Evolutionary conservation across 192 early-diverging fungal species (phyloP), one percentile per base, ranked within the genome.

Genomic region (Glomus cerebriforme): DNA sequence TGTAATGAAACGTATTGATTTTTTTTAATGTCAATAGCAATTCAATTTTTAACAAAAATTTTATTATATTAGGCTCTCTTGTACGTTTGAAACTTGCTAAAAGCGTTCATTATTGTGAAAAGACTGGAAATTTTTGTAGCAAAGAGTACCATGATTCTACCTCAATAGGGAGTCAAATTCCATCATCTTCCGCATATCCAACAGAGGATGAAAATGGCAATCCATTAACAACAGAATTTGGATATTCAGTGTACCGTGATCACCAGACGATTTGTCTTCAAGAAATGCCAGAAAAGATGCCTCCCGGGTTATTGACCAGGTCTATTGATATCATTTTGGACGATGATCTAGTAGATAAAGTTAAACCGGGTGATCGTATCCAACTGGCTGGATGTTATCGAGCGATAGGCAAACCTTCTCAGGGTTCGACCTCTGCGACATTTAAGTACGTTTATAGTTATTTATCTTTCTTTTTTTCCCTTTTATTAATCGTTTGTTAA

Each of bases 221-320:
- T 81, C 88, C 93, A 10, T 86, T 99, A 58, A 93, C 91, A 1
- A 98, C 97, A 1, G 96, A 98, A 82, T 99, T 92, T 83, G 98
- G 98, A 15, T 90, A 88, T 78, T 95, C 91, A 45, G 87, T 90
- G 13, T 99, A 97, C 84, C 85, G 93, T 39, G 96, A 98, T 84
- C 94, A 94, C 82, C 98, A 99, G 84, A 93, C 91, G 10, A 91
- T 98, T 66, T 94, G 91, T 43, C 89, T 99, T 59, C 98, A 99
- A 84, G 98, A 99, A 87, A 99, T 99, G 97, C 98, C 98, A 0
- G 98, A 99, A 83, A 91, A 97, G 26, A 93, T 97, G 9, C 96
- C 96, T 19, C 92, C 96, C 7, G 97, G 98, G 26, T 92, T 95
- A 83, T 86, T 99, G 78, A 96, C 96, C 37, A 91, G 96, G 4